Evolutionary conservation across 1,284 basidiomycete genomes (phyloP), one percentile per base, ranked within the genome.

Genomic region (Neotropicomus parvogracilis): DNA sequence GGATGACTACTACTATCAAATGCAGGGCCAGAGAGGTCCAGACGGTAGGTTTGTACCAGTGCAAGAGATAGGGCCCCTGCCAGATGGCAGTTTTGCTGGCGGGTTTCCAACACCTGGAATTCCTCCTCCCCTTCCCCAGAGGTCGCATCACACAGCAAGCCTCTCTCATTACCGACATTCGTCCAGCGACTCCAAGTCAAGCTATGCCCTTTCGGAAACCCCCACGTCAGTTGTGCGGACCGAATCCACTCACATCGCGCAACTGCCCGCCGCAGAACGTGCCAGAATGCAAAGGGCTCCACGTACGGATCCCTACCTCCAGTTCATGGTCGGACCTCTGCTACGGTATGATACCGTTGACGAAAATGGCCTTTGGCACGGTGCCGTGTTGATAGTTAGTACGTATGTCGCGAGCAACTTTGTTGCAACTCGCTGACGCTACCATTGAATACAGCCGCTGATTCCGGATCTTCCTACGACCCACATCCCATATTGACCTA

Each of bases 281-380:
- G 81, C 86, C 9, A 69, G 75, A 39, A 68, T 71, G 13, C 69
- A 83, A 33, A 71, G 73, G 40, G 71, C 78, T 11, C 78, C 78
- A 17, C 75, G 77, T 21, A 90, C 86, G 83, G 68, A 79, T 27
- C 88, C 89, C 3, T 74, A 83, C 60, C 72, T 91, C 29, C 70
- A 88, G 72, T 80, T 88, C 54, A 89, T 89, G 86, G 83, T 81
- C 46, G 94, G 94, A 2, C 95, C 95, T 11, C 75, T 98, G 34
- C 71, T 99, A 54, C 81, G 87, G 52, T 98, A 95, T 67, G 95
- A 98, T 66, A 97, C 91, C 0, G 81, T 92, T 21, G 84, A 89
- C 53, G 72, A 81, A 48, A 68, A 80, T 35, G 82, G 82, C 13
- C 69, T 91, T 26, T 98, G 92, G 89, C 80, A 86, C 57, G 95